Evolutionary conservation across 768 basidiomycete genomes (phyloP).

Genomic region (Mycena epipterygia): DNA sequence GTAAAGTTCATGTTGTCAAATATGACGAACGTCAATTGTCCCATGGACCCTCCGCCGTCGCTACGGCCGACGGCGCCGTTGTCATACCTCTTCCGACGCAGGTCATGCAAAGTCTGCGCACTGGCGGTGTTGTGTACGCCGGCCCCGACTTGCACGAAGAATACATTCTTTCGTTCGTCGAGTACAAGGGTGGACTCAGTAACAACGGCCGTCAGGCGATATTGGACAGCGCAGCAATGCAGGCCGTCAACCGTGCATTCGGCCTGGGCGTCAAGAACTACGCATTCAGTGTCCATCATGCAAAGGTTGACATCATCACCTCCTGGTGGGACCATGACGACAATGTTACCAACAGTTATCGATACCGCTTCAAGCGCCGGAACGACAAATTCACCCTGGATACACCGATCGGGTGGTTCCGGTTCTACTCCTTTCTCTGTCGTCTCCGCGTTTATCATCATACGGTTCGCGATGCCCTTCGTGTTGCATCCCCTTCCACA

Average conservation of each 20-base stretch:
- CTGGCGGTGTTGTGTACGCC: neutral
- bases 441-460: neutral
- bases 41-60: neutral
- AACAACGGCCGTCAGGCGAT: slow-evolving; percentile 18
- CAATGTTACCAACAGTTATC: neutral
- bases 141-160: neutral
- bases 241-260: slow-evolving; percentile 11
- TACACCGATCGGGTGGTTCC: slow-evolving; percentile 13
- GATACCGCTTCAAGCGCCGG: slow-evolving; percentile 3
- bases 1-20: slow-evolving; percentile 10
- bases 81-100: neutral
- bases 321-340: slow-evolving; percentile 12
- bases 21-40: neutral
- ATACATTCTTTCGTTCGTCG: slow-evolving; percentile 1
- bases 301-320: slow-evolving; percentile 3
- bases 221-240: slow-evolving; percentile 9
- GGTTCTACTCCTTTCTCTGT: slow-evolving; percentile 13
- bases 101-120: neutral
- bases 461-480: neutral
- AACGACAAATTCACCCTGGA: neutral
- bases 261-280: slow-evolving; percentile 11
- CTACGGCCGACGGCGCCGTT: slow-evolving; percentile 14
- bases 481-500: neutral
- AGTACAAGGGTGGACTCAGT: slow-evolving; percentile 2
- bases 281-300: slow-evolving; percentile 5